Base-by-base conservation (phyloP, 192 early-diverging fungal species). In the Phycomyces blakesleeanus region DNA sequence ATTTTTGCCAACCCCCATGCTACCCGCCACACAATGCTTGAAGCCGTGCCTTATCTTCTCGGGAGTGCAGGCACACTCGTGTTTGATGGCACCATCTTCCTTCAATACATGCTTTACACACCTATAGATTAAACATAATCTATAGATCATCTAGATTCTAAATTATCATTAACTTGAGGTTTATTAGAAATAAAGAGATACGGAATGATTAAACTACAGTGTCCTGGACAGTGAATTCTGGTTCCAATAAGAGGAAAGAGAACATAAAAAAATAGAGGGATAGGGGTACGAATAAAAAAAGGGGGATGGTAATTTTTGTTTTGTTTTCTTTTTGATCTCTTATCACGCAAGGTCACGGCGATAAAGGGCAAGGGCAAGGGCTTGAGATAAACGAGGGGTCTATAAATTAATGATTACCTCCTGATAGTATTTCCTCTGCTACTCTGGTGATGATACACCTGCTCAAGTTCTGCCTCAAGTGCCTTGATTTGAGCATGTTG, bases 401-500 rank as follows among this genome's bases (percentile, higher is more conserved):
- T 47, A 47, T 56, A 4, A 27, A 25, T 5, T 41, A 7, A 2
- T 15, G 3, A 18, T 51, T 57, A 57, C 55, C 50, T 57, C 44
- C 64, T 56, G 50, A 40, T 56, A 25, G 55, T 54, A 15, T 56
- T 66, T 47, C 15, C 44, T 37, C 27, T 37, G 39, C 63, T 57
- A 42, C 56, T 29, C 12, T 63, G 57, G 27, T 40, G 50, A 51
- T 74, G 73, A 37, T 70, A 63, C 27, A 76, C 29, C 3, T 51
- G 25, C 24, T 86, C 84, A 50, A 93, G 68, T 73, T 97, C 94
- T 63, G 82, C 85, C 73, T 97, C 94, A 59, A 99, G 82, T 67
- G 85, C 81, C 85, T 99, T 98, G 64, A 99, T 95, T 44, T 88
- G 84, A 64, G 86, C 82, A 76, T 98, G 98, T 72, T 96, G 89